Base-by-base conservation (phyloP, 805 yeast species). In the Candida quercuum region DNA sequence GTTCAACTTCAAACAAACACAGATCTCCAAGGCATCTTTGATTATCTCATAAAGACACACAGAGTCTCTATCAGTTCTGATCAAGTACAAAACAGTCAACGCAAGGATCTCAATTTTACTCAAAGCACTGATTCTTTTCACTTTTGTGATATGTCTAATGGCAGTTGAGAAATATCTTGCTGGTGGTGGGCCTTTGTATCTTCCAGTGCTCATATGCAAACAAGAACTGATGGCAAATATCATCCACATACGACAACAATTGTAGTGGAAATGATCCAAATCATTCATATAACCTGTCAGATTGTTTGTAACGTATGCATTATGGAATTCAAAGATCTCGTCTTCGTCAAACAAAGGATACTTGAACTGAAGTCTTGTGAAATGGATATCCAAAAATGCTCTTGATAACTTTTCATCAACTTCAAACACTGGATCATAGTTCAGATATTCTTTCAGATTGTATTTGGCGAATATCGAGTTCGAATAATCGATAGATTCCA, bases 51-150 rank as follows among this genome's bases (percentile, higher is more conserved):
- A 75, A 12, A 76, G 60, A 10, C 72, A 72, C 21, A 69, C 63
- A 6, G 82, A 67, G 49, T 79, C 85, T 35, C 72, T 64, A 47
- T 79, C 85, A 3, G 82, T 76, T 51, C 85, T 63, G 36, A 77
- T 72, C 36, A 78, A 59, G 41, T 77, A 76, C 16, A 75, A 63
- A 7, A 77, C 73, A 11, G 78, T 58, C 34, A 78, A 48, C 2
- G 78, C 61, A 29, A 75, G 54, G 5, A 78, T 63, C 53, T 77
- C 81, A 26, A 78, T 63, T 46, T 71, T 70, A 48, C 73, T 68
- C 32, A 69, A 55, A 18, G 63, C 63, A 14, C 64, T 53, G 32
- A 71, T 54, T 13, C 57, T 51, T 21, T 63, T 56, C 42, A 76
- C 67, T 44, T 70, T 63, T 6, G 77, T 62, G 4, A 75, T 64